Conservation (phyloP, 148 eudicot species). For the Vaccinium darrowii region DNA sequence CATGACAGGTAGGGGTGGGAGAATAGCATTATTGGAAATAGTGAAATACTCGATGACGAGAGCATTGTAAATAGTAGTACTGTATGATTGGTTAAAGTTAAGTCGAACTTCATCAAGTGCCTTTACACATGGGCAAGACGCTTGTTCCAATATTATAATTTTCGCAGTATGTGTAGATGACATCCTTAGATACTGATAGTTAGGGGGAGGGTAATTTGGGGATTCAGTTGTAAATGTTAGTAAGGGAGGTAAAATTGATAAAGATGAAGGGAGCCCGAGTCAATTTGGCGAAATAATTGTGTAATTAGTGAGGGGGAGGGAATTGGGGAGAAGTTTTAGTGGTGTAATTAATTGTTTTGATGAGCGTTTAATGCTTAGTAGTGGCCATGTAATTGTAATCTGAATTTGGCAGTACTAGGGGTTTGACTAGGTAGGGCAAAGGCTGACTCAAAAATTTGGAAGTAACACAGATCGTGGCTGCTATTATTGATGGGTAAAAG, state of each 20-base stretch:
- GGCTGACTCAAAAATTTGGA: neutral
- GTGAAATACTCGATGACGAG: too few species aligned
- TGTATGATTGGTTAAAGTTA: too few species aligned
- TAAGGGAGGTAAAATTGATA: neutral
- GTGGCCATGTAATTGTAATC: neutral
- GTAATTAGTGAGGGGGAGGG: slow-evolving; percentile 18
- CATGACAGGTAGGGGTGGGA: too few species aligned
- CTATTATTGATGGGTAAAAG: neutral
- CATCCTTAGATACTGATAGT: too few species aligned
- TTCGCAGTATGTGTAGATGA: too few species aligned
- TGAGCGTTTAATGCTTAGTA: neutral
- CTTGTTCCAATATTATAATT: too few species aligned
- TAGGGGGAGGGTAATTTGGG: neutral
- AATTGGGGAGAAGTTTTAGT: slow-evolving; percentile 20
- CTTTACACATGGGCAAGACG: too few species aligned
- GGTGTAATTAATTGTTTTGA: slow-evolving; percentile 11
- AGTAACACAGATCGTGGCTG: neutral
- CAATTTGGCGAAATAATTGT: slow-evolving; percentile 9
- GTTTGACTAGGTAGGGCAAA: neutral
- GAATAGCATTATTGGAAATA: too few species aligned
- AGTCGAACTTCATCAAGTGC: too few species aligned
- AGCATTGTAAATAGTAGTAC: too few species aligned
- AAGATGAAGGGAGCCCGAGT: neutral
- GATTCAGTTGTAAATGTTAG: neutral
- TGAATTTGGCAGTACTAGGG: neutral